These are phyloP conservation scores for Candida dendrica DNA, from an alignment of 805 yeast species.

Conservation along the genomic window DNA sequence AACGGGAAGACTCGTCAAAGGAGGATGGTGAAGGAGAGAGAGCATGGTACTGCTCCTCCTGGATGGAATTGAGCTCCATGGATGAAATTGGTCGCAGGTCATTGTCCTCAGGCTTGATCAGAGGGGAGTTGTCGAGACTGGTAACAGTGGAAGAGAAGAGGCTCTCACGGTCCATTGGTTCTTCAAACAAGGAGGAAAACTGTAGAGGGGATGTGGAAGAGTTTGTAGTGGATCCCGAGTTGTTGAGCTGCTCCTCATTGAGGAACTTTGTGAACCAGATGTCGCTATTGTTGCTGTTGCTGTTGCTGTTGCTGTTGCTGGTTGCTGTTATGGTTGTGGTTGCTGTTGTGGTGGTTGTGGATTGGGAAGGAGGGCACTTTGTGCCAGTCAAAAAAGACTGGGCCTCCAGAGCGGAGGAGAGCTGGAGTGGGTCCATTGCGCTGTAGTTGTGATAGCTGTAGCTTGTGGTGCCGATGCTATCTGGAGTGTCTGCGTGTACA, in stretches of 20 bases:
- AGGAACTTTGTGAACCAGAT: slow-evolving; percentile 19
- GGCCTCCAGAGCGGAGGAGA: neutral
- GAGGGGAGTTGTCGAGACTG: slow-evolving; percentile 22
- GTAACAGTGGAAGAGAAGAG: slow-evolving; percentile 20
- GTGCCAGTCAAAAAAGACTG: neutral
- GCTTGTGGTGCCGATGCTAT: too few species aligned
- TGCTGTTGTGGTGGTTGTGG: neutral
- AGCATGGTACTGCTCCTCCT: neutral
- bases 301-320: neutral
- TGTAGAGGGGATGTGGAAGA: slow-evolving; percentile 19
- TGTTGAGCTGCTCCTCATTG: slow-evolving; percentile 2
- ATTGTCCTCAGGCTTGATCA: slow-evolving; percentile 20
- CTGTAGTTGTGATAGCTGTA: neutral
- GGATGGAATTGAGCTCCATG: slow-evolving; percentile 3
- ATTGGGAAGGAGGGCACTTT: neutral
- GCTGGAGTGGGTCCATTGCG: neutral
- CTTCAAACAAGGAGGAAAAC: slow-evolving; percentile 20
- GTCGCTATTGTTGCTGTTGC: slow-evolving; percentile 6
- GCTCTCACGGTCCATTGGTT: slow-evolving; percentile 8
- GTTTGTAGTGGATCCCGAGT: slow-evolving; percentile 6
- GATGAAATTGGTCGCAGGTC: slow-evolving; percentile 5
- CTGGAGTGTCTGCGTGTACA: too few species aligned
- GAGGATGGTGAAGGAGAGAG: slow-evolving; percentile 11
- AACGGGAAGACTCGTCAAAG: neutral
- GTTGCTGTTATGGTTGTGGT: neutral